phyloP scores from a whole-genome alignment of 2,329 filamentous ascomycete species.

The Fusarium continuum region DNA sequence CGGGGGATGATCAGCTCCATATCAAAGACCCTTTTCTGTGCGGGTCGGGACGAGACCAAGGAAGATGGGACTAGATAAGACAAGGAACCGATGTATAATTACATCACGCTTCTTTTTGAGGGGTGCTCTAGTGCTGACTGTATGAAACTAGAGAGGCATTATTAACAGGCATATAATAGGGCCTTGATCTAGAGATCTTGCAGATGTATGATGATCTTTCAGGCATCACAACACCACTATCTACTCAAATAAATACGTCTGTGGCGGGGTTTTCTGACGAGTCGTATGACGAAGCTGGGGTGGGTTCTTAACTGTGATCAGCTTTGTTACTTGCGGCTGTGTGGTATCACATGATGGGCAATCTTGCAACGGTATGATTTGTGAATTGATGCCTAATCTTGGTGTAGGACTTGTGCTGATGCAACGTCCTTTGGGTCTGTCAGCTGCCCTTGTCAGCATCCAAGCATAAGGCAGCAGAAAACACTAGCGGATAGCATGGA shows the following conservation, averaged over 20 bases:
- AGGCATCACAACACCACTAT: background rate
- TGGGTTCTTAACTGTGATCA: background rate
- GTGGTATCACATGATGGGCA: slow-evolving; percentile 24
- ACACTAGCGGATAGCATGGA: too few species aligned
- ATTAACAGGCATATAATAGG: background rate
- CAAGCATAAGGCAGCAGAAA: background rate
- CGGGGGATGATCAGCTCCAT: slow-evolving; percentile 6
- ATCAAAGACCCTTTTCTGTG: background rate
- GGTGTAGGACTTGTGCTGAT: slow-evolving; percentile 1
- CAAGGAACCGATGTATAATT: slow-evolving; percentile 13
- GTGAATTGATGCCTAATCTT: slow-evolving; percentile 22
- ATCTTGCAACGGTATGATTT: background rate
- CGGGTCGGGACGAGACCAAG: slow-evolving; percentile 22
- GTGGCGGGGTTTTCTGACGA: slow-evolving; percentile 1
- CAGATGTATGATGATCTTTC: background rate
- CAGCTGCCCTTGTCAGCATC: slow-evolving; percentile 10
- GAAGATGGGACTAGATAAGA: background rate
- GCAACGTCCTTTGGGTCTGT: background rate
- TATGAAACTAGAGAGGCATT: accelerated
- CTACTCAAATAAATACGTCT: background rate
- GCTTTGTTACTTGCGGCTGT: slow-evolving; percentile 12
- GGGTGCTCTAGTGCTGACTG: too few species aligned
- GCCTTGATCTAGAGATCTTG: slow-evolving; percentile 8
- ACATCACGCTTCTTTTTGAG: background rate
- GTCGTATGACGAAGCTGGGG: slow-evolving; percentile 10